A percentile compares a stretch with the other conserved stretches of the same genome.
Evolutionary conservation across 495 filamentous ascomycete species (phyloP).

Genomic region (Neurospora sp.): DNA sequence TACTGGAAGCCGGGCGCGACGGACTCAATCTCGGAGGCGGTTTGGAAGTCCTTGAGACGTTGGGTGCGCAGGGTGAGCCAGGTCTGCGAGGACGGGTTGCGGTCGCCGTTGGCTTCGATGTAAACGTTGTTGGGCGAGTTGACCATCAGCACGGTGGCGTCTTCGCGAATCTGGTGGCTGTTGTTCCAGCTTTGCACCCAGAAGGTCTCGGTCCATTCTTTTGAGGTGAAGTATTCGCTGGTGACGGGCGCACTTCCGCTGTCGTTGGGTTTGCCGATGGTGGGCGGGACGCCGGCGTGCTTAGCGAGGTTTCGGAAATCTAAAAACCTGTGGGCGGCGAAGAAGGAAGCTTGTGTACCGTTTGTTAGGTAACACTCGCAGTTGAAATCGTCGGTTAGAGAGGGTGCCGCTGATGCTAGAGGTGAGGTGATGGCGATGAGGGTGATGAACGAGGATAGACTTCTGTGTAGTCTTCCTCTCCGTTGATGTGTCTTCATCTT

Average conservation of each 20-base stretch:
- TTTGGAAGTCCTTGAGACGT: constrained; percentile 45
- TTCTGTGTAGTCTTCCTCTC: neutral
- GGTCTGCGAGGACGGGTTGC: constrained; percentile 30
- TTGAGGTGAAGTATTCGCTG: constrained; percentile 30
- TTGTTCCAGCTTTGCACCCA: constrained; percentile 55
- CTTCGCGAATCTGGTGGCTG: constrained; percentile 18
- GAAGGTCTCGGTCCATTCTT: constrained; percentile 31
- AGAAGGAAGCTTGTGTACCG: constrained; percentile 41
- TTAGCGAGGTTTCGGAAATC: constrained; percentile 50
- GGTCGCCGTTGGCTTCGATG: constrained; percentile 36
- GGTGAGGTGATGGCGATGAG: constrained; percentile 11
- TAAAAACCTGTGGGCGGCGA: constrained; percentile 54
- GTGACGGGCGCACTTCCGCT: constrained; percentile 24
- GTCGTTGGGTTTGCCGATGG: constrained; percentile 20
- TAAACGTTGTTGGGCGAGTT: constrained; percentile 61
- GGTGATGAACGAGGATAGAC: constrained; percentile 13
- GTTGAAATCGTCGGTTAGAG: constrained; percentile 20
- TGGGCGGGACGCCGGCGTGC: constrained; percentile 25
- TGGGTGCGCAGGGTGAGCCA: constrained; percentile 54
- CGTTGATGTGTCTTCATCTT: constrained; percentile 1
- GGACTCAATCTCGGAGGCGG: constrained; percentile 57
- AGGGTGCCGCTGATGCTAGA: constrained; percentile 5
- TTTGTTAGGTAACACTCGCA: constrained; percentile 43
- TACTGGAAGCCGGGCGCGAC: constrained; percentile 42
- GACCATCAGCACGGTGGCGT: constrained; percentile 41